These are phyloP conservation scores for Metarhizium rileyi DNA, from an alignment of 2,329 filamentous ascomycete genomes.

Conservation along the genomic window DNA sequence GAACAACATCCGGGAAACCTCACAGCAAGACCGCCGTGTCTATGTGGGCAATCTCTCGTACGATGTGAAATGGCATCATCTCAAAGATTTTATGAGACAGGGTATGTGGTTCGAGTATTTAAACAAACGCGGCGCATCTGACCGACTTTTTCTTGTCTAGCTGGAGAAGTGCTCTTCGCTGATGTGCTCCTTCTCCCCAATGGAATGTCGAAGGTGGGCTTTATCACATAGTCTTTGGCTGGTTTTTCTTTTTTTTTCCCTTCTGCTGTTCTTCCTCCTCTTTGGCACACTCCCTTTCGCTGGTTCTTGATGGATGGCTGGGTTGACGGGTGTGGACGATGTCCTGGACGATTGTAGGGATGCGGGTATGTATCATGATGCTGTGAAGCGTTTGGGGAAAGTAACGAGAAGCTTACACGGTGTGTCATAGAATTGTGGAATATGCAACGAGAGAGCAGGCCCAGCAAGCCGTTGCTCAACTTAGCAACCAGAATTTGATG, in stretches of 20 bases:
- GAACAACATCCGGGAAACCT: constrained; percentile 84
- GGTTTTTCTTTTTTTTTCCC: constrained; percentile 47
- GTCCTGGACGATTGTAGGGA: constrained; percentile 92
- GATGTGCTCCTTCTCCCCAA: constrained; percentile 99
- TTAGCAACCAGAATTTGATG: constrained; percentile 99
- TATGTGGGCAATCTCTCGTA: constrained; percentile 99
- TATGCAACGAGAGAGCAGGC: constrained; percentile 99
- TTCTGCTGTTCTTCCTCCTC: constrained; percentile 46
- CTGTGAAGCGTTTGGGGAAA: background rate
- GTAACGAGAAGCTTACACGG: background rate
- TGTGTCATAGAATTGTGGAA: constrained; percentile 81
- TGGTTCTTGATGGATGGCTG: constrained; percentile 74
- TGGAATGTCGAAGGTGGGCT: constrained; percentile 99
- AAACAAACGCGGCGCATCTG: background rate
- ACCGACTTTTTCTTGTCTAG: constrained; percentile 35
- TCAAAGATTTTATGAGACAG: constrained; percentile 99
- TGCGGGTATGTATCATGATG: constrained; percentile 71
- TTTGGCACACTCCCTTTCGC: constrained; percentile 42
- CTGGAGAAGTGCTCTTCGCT: constrained; percentile 98
- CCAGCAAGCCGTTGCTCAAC: constrained; percentile 89
- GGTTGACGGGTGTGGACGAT: constrained; percentile 97
- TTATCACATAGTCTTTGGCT: constrained; percentile 79
- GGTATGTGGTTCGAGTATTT: constrained; percentile 48
- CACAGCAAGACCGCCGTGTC: constrained; percentile 97
- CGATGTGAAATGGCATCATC: constrained; percentile 99